These are phyloP conservation scores for Scleromitrula shiraiana DNA, from an alignment of 2,329 filamentous ascomycete species.

Conservation along the genomic window DNA sequence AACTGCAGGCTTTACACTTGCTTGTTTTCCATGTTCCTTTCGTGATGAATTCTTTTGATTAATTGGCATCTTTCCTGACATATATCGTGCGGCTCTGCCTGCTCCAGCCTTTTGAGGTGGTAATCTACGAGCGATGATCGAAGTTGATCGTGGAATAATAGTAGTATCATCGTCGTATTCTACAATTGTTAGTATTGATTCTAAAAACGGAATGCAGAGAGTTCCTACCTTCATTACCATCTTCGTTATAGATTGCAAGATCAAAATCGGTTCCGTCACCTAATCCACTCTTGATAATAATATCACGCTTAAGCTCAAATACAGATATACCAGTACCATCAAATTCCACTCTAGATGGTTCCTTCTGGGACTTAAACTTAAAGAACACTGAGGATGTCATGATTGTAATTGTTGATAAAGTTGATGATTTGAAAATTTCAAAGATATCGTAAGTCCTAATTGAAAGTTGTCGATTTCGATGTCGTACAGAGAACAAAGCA, in stretches of 20 bases:
- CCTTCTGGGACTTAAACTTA: constrained; percentile 99
- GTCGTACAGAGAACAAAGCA: constrained; percentile 15
- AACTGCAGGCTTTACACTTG: constrained; percentile 45
- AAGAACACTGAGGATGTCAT: constrained; percentile 81
- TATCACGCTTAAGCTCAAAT: constrained; percentile 97
- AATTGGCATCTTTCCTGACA: constrained; percentile 90
- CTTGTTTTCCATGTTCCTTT: constrained; percentile 54
- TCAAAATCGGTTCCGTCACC: constrained; percentile 97
- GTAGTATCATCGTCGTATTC: constrained; percentile 97
- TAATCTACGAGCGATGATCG: constrained; percentile 79
- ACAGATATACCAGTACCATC: constrained; percentile 97
- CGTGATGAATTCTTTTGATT: constrained; percentile 75
- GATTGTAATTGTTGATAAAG: constrained; percentile 15
- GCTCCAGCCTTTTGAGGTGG: constrained; percentile 80
- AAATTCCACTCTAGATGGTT: constrained; percentile 88
- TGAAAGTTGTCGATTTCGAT: constrained; percentile 8
- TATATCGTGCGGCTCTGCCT: constrained; percentile 87
- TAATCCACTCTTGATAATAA: constrained; percentile 87
- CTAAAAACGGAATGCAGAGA: not conserved
- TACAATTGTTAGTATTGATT: constrained; percentile 35
- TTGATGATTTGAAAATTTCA: constrained; percentile 12
- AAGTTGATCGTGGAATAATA: constrained; percentile 93
- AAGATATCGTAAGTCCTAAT: constrained; percentile 10
- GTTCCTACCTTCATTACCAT: constrained; percentile 75
- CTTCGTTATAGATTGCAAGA: constrained; percentile 86